Evolutionary conservation across 208 protist species (phyloP), one percentile per base, ranked within the genome.

Genomic region (Leptomonas seymouri): DNA sequence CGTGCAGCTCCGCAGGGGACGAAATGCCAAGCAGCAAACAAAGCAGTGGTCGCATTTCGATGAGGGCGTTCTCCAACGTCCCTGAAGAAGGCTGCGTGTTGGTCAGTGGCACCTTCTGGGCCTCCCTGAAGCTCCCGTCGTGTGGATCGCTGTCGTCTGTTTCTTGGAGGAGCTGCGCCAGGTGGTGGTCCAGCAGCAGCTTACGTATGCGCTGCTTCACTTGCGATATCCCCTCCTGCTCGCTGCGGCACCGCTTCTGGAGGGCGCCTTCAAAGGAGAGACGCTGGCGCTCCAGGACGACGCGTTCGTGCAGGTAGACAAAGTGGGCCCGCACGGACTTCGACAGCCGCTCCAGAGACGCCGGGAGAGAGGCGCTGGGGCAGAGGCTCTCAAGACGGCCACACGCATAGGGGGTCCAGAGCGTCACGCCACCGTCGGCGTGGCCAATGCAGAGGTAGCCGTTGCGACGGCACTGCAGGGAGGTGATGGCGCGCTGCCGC

Each of bases 391-490:
- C 85, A 7, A 94, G 36, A 3, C 85, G 80, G 20, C 85, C 88
- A 41, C 83, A 79, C 31, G 63, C 83, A 67, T 87, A 91, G 39
- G 84, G 83, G 34, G 85, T 82, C 88, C 88, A 94, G 20, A 94
- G 67, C 14, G 84, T 77, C 28, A 94, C 73, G 11, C 83, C 74
- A 41, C 88, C 88, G 62, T 94, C 81, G 14, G 76, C 85, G 57
- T 78, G 69, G 31, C 88, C 88, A 34, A 91, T 67, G 62, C 82
- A 90, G 15, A 94, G 50, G 34, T 89, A 78, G 15, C 88, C 88
- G 71, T 90, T 94, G 21, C 79, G 78, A 20, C 78, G 85, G 42
- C 83, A 85, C 62, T 76, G 79, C 36, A 94, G 78, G 25, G 56
- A 67, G 1, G 75, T 82, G 49, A 94, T 67, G 53, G 73, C 57